Conservation (phyloP, 345 rosid species). For the Brassica cretica region DNA sequence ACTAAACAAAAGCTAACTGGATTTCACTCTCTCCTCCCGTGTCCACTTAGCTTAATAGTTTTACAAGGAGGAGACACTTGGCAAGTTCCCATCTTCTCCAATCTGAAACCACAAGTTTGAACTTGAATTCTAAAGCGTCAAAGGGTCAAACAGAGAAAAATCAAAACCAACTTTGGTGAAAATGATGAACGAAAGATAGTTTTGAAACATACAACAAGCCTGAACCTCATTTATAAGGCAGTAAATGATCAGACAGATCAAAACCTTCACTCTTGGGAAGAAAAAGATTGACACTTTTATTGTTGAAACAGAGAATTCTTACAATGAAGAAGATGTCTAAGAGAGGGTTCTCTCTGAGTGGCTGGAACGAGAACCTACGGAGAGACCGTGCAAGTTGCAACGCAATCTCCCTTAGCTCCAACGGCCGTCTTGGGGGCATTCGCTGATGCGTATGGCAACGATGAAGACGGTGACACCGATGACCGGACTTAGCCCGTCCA, state of each 20-base stretch:
- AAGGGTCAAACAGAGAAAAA: neutral
- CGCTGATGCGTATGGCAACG: conserved; percentile 66
- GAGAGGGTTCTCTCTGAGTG: conserved; percentile 77
- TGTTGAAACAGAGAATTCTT: neutral
- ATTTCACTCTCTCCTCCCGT: neutral
- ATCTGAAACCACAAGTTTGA: neutral
- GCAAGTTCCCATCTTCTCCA: neutral
- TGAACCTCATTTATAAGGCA: conserved; percentile 2
- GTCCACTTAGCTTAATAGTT: neutral
- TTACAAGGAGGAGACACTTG: neutral
- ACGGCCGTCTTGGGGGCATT: conserved; percentile 62
- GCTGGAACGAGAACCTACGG: conserved; percentile 80
- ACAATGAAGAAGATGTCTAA: conserved; percentile 87
- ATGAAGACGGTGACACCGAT: conserved; percentile 67
- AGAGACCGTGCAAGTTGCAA: conserved; percentile 55
- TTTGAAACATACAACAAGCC: conserved; percentile 6
- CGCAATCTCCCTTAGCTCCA: conserved; percentile 52
- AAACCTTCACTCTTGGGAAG: neutral
- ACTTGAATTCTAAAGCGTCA: neutral
- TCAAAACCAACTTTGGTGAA: neutral
- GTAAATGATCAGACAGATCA: conserved; percentile 6
- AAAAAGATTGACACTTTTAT: neutral
- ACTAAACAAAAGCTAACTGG: neutral
- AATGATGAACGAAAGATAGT: neutral
- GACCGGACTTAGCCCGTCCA: conserved; percentile 79